These are phyloP conservation scores for Malassezia brasiliensis DNA, from an alignment of 1,284 basidiomycete species.

Conservation along the genomic window DNA sequence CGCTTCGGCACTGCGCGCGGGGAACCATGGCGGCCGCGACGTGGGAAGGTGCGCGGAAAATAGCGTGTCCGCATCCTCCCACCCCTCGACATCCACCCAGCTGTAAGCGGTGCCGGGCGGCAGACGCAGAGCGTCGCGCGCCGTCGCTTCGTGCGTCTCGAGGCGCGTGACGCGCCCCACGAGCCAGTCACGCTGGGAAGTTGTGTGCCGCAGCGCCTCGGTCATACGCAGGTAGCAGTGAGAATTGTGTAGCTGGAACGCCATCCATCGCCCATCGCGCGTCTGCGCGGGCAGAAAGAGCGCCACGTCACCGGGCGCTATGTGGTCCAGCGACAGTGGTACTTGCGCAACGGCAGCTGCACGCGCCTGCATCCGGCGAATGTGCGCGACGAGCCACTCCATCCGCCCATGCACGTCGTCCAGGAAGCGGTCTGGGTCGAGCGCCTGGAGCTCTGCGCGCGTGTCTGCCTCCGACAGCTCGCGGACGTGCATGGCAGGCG, in stretches of 20 bases:
- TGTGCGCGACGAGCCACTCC: constrained; percentile 56
- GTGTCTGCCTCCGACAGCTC: not conserved
- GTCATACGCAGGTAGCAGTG: constrained; percentile 90
- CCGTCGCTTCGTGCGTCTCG: constrained; percentile 50
- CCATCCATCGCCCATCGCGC: constrained; percentile 52
- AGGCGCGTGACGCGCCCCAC: constrained; percentile 83
- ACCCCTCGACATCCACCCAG: constrained; percentile 80
- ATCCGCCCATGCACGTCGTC: constrained; percentile 69
- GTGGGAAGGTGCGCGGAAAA: not conserved
- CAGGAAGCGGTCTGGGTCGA: constrained; percentile 63
- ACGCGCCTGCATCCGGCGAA: constrained; percentile 70
- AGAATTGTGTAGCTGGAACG: constrained; percentile 64
- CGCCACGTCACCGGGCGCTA: constrained; percentile 60
- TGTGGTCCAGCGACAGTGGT: constrained; percentile 16
- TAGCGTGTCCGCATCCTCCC: constrained; percentile 4
- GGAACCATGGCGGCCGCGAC: not conserved
- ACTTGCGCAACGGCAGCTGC: no score
- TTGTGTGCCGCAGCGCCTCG: constrained; percentile 61
- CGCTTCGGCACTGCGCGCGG: not conserved
- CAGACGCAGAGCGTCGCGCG: constrained; percentile 54
- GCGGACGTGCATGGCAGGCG: not conserved
- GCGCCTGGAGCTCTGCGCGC: constrained; percentile 54
- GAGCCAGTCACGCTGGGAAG: constrained; percentile 64
- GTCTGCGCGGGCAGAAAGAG: constrained; percentile 91
- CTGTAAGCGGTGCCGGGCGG: constrained; percentile 85